Evolutionary conservation across 2,329 filamentous ascomycete genomes (phyloP).

Genomic region (Sarocladium strictum): DNA sequence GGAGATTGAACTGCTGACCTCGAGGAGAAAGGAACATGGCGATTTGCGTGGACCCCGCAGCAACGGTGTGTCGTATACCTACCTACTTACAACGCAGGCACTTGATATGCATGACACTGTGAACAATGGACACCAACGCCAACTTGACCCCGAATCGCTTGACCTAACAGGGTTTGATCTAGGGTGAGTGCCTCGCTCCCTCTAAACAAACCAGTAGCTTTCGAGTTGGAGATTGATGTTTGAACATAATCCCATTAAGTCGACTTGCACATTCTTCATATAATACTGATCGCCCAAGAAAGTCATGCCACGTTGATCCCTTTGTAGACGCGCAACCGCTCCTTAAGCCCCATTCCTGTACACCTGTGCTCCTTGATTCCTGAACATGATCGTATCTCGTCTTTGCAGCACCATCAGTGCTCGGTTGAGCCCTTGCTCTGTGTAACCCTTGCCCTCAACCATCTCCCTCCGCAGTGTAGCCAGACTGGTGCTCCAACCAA

Average conservation of each 20-base stretch:
- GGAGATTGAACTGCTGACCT: too few relatives aligned
- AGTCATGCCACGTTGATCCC: background rate
- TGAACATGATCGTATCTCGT: constrained; percentile 78
- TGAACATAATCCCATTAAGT: background rate
- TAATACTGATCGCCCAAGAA: constrained; percentile 3
- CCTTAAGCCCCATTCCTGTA: constrained; percentile 63
- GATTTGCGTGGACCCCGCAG: too few relatives aligned
- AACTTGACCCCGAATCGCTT: too few relatives aligned
- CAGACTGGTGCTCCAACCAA: constrained; percentile 91
- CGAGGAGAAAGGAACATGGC: too few relatives aligned
- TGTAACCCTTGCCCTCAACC: constrained; percentile 86
- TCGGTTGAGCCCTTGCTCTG: constrained; percentile 76
- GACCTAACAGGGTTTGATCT: too few relatives aligned
- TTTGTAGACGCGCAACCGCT: background rate
- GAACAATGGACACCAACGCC: too few relatives aligned
- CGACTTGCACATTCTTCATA: background rate
- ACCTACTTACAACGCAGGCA: too few relatives aligned
- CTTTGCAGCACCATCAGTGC: constrained; percentile 82
- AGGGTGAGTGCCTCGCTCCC: too few relatives aligned
- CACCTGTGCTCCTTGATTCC: constrained; percentile 69
- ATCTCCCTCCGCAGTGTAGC: constrained; percentile 84
- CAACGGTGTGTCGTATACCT: too few relatives aligned
- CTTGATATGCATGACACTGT: too few relatives aligned
- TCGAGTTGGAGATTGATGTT: background rate
- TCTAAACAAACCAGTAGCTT: background rate